Evolutionary conservation across 352 stramenopile genomes (phyloP).

Genomic region (Phytopythium delawarense): DNA sequence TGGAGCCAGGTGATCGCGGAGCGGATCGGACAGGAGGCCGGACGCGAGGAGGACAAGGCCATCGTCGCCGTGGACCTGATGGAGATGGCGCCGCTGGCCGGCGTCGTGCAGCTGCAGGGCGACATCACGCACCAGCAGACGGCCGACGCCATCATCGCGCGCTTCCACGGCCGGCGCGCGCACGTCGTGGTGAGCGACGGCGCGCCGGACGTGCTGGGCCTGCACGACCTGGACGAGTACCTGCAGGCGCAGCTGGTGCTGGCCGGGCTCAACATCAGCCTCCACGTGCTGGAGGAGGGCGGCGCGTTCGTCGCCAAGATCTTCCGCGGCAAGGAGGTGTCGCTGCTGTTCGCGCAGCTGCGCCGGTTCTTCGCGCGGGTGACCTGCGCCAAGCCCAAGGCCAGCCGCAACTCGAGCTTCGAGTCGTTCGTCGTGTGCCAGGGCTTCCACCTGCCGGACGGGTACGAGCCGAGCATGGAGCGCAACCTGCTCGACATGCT

Average conservation of each 20-base stretch:
- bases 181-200: conserved; percentile 99
- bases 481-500: conserved; percentile 64
- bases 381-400: conserved; percentile 81
- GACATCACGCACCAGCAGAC: conserved; percentile 83
- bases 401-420: conserved; percentile 82
- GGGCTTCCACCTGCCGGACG: conserved; percentile 45
- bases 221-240: conserved; percentile 83
- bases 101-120: conserved; percentile 68
- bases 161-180: conserved; percentile 78
- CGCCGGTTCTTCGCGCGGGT: conserved; percentile 64
- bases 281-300: conserved; percentile 64
- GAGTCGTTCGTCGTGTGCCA: conserved; percentile 81
- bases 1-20: conserved; percentile 87
- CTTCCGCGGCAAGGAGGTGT: conserved; percentile 80
- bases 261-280: conserved; percentile 72
- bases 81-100: conserved; percentile 96
- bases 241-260: conserved; percentile 78
- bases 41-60: conserved; percentile 7
- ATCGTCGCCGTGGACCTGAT: conserved; percentile 86
- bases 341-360: conserved; percentile 69
- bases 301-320: conserved; percentile 86
- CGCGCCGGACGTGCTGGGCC: conserved; percentile 94
- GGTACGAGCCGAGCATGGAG: conserved; percentile 60
- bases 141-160: conserved; percentile 63
- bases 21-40: conserved; percentile 32